Percentiles rank a stretch among this genome's conserved stretches.
Evolutionary conservation across 257 asterid genomes (phyloP).

Genomic region (Ocimum tenuiflorum): DNA sequence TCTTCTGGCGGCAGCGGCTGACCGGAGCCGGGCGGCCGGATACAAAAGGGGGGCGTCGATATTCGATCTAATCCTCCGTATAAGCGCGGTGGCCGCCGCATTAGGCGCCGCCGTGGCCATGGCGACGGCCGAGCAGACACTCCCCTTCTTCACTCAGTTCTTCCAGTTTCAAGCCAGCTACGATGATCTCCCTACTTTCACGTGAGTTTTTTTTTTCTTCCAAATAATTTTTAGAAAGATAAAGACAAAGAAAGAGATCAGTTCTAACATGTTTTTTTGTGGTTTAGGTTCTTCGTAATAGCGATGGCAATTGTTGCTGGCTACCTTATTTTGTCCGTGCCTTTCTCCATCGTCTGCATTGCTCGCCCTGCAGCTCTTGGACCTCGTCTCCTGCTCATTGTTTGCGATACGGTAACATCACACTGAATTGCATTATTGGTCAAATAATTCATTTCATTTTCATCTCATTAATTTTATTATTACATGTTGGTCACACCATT

Average conservation of each 20-base stretch:
- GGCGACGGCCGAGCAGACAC: conserved; percentile 80
- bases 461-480: no score
- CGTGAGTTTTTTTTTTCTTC: conserved; percentile 32
- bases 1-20: conserved; percentile 34
- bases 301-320: conserved; percentile 50
- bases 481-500: no score
- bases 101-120: conserved; percentile 59
- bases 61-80: conserved; percentile 67
- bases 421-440: no score
- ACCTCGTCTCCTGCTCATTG: conserved; percentile 35
- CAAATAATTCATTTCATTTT: no score
- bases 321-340: conserved; percentile 58
- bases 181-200: conserved; percentile 70
- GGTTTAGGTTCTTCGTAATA: conserved; percentile 61
- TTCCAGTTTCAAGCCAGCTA: conserved; percentile 85
- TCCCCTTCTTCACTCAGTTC: conserved; percentile 91
- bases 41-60: conserved; percentile 51
- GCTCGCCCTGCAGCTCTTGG: conserved; percentile 34
- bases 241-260: no score
- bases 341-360: conserved; percentile 58
- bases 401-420: conserved; percentile 52
- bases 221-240: no score
- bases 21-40: conserved; percentile 21
- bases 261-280: no score
- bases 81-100: conserved; percentile 53